Conservation (phyloP, 2,329 filamentous ascomycete genomes). For the Cyphellophora europaea region DNA sequence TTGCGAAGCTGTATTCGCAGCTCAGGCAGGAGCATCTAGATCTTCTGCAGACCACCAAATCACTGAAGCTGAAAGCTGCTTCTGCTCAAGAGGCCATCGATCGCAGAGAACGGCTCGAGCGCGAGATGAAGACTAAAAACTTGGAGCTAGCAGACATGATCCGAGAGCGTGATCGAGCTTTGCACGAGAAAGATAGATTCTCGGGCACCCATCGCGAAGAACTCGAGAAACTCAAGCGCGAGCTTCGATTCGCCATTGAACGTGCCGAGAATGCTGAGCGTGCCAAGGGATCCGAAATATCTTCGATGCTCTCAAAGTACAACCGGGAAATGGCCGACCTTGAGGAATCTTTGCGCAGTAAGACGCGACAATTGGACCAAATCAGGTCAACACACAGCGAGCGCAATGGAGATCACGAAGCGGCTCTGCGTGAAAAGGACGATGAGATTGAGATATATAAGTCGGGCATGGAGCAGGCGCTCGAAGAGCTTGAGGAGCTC, state of each 20-base stretch:
- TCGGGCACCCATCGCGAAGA: slow-evolving; percentile 84
- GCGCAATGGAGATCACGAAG: slow-evolving; percentile 76
- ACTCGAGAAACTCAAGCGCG: slow-evolving; percentile 85
- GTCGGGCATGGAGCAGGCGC: slow-evolving; percentile 90
- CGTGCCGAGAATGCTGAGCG: slow-evolving; percentile 86
- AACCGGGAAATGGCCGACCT: slow-evolving; percentile 96
- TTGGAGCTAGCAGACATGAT: slow-evolving; percentile 99
- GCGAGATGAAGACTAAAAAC: slow-evolving; percentile 98
- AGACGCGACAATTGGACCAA: slow-evolving; percentile 79
- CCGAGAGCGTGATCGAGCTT: slow-evolving; percentile 80
- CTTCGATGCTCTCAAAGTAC: slow-evolving; percentile 87
- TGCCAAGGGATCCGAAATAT: slow-evolving; percentile 89
- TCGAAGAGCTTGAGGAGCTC: slow-evolving; percentile 85
- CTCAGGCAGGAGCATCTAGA: slow-evolving; percentile 91
- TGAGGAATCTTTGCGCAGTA: slow-evolving; percentile 80
- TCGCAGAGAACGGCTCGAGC: slow-evolving; percentile 84
- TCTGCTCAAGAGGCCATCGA: slow-evolving; percentile 97
- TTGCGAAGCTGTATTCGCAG: slow-evolving; percentile 96
- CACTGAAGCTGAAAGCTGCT: slow-evolving; percentile 88
- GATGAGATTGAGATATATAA: slow-evolving; percentile 98
- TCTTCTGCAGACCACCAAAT: slow-evolving; percentile 90
- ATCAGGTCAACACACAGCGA: slow-evolving; percentile 68
- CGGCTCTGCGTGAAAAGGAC: slow-evolving; percentile 82
- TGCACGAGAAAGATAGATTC: slow-evolving; percentile 87
- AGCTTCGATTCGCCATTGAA: slow-evolving; percentile 84